phyloP scores from a whole-genome alignment of 2,329 filamentous ascomycete species.

The Diaporthe sp. region DNA sequence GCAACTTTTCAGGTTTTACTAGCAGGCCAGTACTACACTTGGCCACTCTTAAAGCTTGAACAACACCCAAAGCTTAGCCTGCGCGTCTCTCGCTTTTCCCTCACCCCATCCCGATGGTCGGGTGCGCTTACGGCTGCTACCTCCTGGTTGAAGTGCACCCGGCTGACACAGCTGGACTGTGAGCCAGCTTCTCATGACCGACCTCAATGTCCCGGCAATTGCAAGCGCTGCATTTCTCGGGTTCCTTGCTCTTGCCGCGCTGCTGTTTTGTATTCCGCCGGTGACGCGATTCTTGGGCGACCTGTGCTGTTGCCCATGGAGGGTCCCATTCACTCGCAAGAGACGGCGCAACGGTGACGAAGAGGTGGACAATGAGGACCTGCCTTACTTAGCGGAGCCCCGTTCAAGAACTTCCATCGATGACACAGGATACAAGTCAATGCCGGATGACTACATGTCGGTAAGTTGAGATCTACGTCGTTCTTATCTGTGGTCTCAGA shows the following conservation, averaged over 20 bases:
- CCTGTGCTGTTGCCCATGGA: slow-evolving; percentile 39
- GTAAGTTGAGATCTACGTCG: slow-evolving; percentile 11
- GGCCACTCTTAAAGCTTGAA: neutral
- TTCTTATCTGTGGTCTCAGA: no score
- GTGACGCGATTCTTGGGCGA: slow-evolving; percentile 40
- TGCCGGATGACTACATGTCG: slow-evolving; percentile 30
- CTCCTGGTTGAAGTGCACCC: slow-evolving; percentile 10
- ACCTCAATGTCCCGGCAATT: slow-evolving; percentile 37
- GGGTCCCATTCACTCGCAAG: slow-evolving; percentile 38
- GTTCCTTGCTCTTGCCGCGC: slow-evolving; percentile 34
- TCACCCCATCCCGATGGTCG: neutral
- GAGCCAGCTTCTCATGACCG: slow-evolving; percentile 25
- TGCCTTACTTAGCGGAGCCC: slow-evolving; percentile 33
- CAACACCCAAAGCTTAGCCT: neutral
- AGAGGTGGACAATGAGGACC: slow-evolving; percentile 36
- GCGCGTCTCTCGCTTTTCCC: neutral
- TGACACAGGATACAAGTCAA: slow-evolving; percentile 3
- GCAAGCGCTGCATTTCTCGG: slow-evolving; percentile 40
- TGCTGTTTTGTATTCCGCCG: slow-evolving; percentile 35
- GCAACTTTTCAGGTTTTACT: slow-evolving; percentile 20
- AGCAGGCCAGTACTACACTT: neutral
- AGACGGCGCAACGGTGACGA: slow-evolving; percentile 39
- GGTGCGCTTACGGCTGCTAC: neutral
- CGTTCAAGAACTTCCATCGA: slow-evolving; percentile 18
- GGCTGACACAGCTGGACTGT: slow-evolving; percentile 28